A percentile compares a stretch with the other conserved stretches of the same genome.
These are phyloP conservation scores for Phallus indusiatus DNA, from an alignment of 768 basidiomycete species.

Conservation along the genomic window DNA sequence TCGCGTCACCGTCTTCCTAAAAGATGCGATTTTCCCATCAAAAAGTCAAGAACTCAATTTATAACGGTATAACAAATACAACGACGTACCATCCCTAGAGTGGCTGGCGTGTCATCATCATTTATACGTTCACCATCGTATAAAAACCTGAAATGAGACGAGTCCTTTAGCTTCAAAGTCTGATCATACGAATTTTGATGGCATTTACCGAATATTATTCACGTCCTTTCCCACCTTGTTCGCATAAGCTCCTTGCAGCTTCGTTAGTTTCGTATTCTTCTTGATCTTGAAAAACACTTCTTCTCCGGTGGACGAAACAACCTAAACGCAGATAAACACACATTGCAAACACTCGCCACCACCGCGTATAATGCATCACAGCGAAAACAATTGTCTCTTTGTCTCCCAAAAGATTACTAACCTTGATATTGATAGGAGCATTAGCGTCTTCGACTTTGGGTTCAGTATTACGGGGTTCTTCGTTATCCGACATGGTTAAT, in stretches of 20 bases:
- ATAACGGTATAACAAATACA: not conserved
- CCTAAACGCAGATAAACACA: constrained; percentile 32
- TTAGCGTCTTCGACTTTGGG: constrained; percentile 49
- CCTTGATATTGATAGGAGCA: constrained; percentile 73
- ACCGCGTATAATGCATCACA: not conserved
- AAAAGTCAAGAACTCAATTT: not conserved
- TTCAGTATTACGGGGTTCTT: constrained; percentile 32
- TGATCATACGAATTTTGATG: not conserved
- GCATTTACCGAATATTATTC: constrained; percentile 69
- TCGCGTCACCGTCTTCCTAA: constrained; percentile 54
- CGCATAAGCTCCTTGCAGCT: constrained; percentile 88
- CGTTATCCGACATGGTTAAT: constrained; percentile 45
- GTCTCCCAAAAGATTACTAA: constrained; percentile 22
- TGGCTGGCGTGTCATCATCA: constrained; percentile 79
- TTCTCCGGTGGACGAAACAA: constrained; percentile 65
- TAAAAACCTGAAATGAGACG: constrained; percentile 54
- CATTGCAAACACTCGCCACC: constrained; percentile 5
- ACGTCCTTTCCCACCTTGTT: constrained; percentile 89
- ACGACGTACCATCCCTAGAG: constrained; percentile 70
- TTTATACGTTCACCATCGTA: constrained; percentile 83
- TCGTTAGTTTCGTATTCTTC: constrained; percentile 82
- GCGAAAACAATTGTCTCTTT: not conserved
- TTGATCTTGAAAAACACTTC: constrained; percentile 99
- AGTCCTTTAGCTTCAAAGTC: not conserved
- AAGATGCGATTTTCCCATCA: constrained; percentile 5